Percentiles rank a stretch among this genome's conserved stretches.
These are phyloP conservation scores for Schizopora paradoxa DNA, from an alignment of 1,284 basidiomycete genomes.

Conservation along the genomic window DNA sequence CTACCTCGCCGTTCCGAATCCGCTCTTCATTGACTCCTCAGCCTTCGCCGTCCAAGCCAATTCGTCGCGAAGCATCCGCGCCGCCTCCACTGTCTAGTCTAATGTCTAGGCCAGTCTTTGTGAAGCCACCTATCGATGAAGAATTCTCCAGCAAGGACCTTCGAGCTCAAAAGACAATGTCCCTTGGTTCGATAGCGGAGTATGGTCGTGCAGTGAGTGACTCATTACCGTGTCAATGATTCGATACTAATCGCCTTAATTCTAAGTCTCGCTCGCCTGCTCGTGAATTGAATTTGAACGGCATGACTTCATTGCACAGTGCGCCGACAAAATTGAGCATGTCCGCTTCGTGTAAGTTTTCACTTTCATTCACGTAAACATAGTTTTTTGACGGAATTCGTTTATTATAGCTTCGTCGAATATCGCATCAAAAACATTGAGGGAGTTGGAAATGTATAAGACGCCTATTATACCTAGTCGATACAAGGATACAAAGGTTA, in stretches of 20 bases:
- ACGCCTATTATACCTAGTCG: slow-evolving; percentile 69
- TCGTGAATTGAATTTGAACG: slow-evolving; percentile 10
- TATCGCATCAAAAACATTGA: slow-evolving; percentile 57
- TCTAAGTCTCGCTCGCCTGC: slow-evolving; percentile 39
- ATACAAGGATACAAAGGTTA: slow-evolving; percentile 43
- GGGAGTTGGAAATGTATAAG: slow-evolving; percentile 69
- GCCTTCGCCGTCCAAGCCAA: slow-evolving; percentile 38
- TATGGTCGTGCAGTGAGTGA: slow-evolving; percentile 47
- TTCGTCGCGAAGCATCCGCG: slow-evolving; percentile 46
- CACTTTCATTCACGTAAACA: slow-evolving; percentile 9
- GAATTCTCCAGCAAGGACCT: slow-evolving; percentile 27
- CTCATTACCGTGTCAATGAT: slow-evolving; percentile 7
- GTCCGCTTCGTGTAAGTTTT: slow-evolving; percentile 11
- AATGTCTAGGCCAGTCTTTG: slow-evolving; percentile 58
- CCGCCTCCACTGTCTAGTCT: slow-evolving; percentile 61
- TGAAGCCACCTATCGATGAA: slow-evolving; percentile 52
- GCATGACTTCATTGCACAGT: slow-evolving; percentile 8
- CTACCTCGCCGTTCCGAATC: slow-evolving; percentile 52
- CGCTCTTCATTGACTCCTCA: slow-evolving; percentile 66
- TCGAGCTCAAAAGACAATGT: slow-evolving; percentile 33
- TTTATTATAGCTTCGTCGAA: slow-evolving; percentile 31
- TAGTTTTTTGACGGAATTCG: slow-evolving; percentile 5
- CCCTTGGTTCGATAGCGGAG: slow-evolving; percentile 59
- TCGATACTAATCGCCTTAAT: slow-evolving; percentile 9
- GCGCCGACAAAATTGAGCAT: slow-evolving; percentile 6